These are phyloP conservation scores for Hevea brasiliensis DNA, from an alignment of 345 rosid genomes.

Conservation along the genomic window DNA sequence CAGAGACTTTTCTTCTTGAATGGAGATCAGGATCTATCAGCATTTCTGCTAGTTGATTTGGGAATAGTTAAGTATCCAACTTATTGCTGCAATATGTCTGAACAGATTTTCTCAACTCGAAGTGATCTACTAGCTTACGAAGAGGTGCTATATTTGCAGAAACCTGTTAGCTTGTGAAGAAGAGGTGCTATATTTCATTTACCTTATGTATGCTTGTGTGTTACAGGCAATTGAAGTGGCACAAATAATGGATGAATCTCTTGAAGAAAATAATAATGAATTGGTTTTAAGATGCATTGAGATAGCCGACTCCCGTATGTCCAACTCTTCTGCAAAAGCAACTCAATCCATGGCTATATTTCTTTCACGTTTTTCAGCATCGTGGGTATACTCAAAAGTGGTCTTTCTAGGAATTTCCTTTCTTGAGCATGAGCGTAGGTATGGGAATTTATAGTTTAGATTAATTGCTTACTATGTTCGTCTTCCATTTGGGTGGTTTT, in stretches of 20 bases:
- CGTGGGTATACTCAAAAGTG: conserved; percentile 89
- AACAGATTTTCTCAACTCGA: conserved; percentile 54
- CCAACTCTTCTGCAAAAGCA: conserved; percentile 30
- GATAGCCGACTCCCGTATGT: conserved; percentile 58
- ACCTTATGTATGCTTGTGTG: conserved; percentile 11
- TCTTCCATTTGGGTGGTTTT: not conserved
- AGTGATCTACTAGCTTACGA: conserved; percentile 73
- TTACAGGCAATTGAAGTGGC: conserved; percentile 91
- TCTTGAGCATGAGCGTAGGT: conserved; percentile 82
- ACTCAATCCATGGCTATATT: conserved; percentile 30
- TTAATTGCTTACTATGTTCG: not conserved
- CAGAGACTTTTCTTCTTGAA: conserved; percentile 96
- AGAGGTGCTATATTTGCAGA: conserved; percentile 55
- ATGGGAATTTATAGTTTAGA: conserved; percentile 27
- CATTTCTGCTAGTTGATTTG: conserved; percentile 78
- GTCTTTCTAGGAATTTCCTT: conserved; percentile 75
- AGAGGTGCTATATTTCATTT: conserved; percentile 11
- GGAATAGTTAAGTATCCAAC: conserved; percentile 78
- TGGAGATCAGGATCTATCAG: conserved; percentile 80
- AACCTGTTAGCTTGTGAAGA: not conserved
- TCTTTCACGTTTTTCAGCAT: conserved; percentile 56
- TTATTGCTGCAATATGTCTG: conserved; percentile 61
- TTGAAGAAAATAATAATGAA: conserved; percentile 56
- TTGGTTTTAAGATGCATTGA: conserved; percentile 57
- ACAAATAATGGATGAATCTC: conserved; percentile 81